Base-by-base conservation (phyloP, 192 early-diverging fungal species). In the Coemansia sp. region DNA sequence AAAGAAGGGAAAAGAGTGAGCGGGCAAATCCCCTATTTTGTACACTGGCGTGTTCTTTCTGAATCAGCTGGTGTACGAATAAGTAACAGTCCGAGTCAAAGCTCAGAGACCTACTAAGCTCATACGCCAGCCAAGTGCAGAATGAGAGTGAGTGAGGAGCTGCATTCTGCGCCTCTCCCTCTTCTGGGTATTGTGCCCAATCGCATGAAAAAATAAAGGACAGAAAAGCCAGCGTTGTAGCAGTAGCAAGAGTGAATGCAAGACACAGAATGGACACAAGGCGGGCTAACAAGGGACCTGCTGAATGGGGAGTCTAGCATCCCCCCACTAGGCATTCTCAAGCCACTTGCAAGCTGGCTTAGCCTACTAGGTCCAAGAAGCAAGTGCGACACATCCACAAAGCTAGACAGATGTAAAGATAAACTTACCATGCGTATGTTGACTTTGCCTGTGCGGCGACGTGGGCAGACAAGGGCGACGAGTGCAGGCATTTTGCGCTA, bases 391-490 rank as follows among this genome's bases (percentile, higher is more conserved):
- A 30, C 32, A 23, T 19, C 64, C 53, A 33, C 35, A 19, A 50
- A 53, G 9, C 21, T 26, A 37, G 35, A 17, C 33, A 46, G 39
- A 39, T 40, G 37, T 23, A 30, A 46, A 47, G 21, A 32, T 1
- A 57, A 35, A 76, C 80, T 83, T 83, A 83, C 80, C 80, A 73
- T 63, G 61, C 43, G 38, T 67, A 83, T 67, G 77, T 67, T 38
- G 75, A 67, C 60, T 83, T 83, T 66, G 80, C 70, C 64, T 75
- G 76, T 14, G 72, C 80, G 43, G 77, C 80, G 43, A 83, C 80
- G 47, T 83, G 80, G n/a, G 67, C 76, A 6, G 80, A 77, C 33
- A 83, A 64, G 42, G 76, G 37, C 73, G 68, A 63, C 47, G 63
- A n/a, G 66, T 47, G 57, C 43, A 68, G 10, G 67, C 35, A 62